These are phyloP conservation scores for Gossypium stocksii DNA, from an alignment of 345 rosid genomes.

Conservation along the genomic window DNA sequence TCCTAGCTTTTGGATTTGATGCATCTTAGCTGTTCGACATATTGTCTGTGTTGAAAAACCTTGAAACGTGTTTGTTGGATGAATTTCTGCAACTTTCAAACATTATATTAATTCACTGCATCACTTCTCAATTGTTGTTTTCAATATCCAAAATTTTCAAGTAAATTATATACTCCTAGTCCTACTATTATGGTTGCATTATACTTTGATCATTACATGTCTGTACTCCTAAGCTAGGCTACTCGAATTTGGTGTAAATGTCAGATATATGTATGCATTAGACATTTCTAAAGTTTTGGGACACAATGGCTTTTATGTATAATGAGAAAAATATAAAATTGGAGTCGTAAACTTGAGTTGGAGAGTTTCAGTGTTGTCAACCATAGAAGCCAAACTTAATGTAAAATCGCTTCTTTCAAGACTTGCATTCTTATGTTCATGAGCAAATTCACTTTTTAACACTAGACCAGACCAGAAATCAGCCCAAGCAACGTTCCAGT, in stretches of 20 bases:
- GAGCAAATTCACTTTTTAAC: too few species aligned
- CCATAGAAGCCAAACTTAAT: neutral
- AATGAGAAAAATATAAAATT: neutral
- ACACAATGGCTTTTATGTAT: neutral
- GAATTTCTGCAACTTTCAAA: neutral
- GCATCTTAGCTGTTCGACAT: constrained; percentile 1
- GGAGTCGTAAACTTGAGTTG: neutral
- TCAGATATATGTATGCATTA: too few species aligned
- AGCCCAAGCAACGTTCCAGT: neutral
- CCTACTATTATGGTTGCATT: neutral
- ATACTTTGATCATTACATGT: neutral
- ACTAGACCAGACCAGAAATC: neutral
- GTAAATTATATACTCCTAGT: neutral
- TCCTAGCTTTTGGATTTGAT: neutral
- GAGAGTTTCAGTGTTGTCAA: neutral
- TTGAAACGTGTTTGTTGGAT: neutral
- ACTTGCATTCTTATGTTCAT: neutral
- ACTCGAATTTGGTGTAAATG: too few species aligned
- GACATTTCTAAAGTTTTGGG: neutral
- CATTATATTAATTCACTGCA: neutral
- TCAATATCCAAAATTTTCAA: neutral
- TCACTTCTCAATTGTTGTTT: neutral
- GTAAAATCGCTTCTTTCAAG: neutral
- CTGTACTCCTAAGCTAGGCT: neutral
- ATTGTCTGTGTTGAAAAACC: neutral